Evolutionary conservation across 306 rosid genomes (phyloP), one percentile per base, ranked within the genome.

Genomic region (Fragaria iinumae): DNA sequence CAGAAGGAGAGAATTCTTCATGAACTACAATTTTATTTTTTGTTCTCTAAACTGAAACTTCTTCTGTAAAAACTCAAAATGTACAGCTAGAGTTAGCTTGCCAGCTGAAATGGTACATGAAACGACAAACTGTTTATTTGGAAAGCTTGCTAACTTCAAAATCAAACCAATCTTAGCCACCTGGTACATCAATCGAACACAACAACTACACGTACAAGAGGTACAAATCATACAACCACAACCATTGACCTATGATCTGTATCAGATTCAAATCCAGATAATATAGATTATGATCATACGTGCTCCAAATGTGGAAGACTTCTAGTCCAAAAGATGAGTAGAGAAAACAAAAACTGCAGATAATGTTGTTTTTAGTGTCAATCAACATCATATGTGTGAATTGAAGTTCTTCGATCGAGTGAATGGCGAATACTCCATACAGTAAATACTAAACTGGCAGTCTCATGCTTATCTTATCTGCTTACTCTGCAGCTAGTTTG

Each of bases 291-390:
- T 5, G 20, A 49, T 20, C 18, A n/a, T 29, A 9, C 5, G 17
- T 6, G 25, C 8, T 53, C 18, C 14, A 17, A 34, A 72, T 52
- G 45, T 52, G 65, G 23, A 72, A 36, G 76, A 38, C 45, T 32
- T 71, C 64, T 20, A 20, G 64, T 50, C 32, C 62, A 20, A 73
- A 41, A 1, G 77, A 10, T 56, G 17, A 41, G 53, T 1, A 73
- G 12, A 8, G 4, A 53, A 56, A 39, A 21, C 23, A 2, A 23
- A 12, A n/a, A 67, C 3, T 47, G 38, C 21, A 72, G 76, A 72
- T 72, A 72, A 38, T 72, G 52, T 36, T 34, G 18, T 43, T 25
- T 45, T 49, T 71, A 71, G 13, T 73, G 25, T 73, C 38, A 11
- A 55, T 72, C 76, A 53, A 55, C 67, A 13, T 72, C 76, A 55